phyloP scores from a whole-genome alignment of 345 rosid genomes.

The Aegle marmelos region DNA sequence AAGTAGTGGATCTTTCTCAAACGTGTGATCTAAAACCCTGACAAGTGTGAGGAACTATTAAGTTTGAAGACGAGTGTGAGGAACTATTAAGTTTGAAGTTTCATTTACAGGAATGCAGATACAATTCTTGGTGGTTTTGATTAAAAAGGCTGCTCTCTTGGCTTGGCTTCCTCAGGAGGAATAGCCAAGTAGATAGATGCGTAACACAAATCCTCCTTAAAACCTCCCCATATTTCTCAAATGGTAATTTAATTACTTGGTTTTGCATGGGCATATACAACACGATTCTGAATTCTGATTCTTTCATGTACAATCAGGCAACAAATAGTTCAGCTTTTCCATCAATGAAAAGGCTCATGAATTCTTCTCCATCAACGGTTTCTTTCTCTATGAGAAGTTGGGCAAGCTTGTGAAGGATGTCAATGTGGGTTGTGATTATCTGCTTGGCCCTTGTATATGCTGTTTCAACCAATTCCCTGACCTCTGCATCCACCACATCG shows the following conservation, averaged over 20 bases:
- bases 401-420: constrained; percentile 86
- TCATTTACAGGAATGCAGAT: neutral
- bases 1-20: neutral
- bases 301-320: constrained; percentile 31
- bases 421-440: constrained; percentile 68
- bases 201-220: neutral
- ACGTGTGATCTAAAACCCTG: neutral
- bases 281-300: neutral
- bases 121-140: neutral
- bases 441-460: constrained; percentile 71
- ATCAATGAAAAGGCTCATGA: constrained; percentile 96
- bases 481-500: constrained; percentile 87
- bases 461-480: constrained; percentile 78
- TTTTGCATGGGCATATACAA: constrained; percentile 17
- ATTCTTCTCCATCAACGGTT: constrained; percentile 97
- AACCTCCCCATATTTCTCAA: neutral
- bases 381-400: constrained; percentile 90
- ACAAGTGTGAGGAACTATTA: too few relatives aligned
- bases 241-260: neutral
- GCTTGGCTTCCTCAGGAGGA: neutral
- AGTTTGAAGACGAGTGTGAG: neutral
- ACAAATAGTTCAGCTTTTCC: constrained; percentile 91
- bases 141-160: too few relatives aligned
- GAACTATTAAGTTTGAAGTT: neutral
- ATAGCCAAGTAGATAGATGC: neutral